phyloP scores from a whole-genome alignment of 202 grass and related monocot genomes.

The Eragrostis tef region DNA sequence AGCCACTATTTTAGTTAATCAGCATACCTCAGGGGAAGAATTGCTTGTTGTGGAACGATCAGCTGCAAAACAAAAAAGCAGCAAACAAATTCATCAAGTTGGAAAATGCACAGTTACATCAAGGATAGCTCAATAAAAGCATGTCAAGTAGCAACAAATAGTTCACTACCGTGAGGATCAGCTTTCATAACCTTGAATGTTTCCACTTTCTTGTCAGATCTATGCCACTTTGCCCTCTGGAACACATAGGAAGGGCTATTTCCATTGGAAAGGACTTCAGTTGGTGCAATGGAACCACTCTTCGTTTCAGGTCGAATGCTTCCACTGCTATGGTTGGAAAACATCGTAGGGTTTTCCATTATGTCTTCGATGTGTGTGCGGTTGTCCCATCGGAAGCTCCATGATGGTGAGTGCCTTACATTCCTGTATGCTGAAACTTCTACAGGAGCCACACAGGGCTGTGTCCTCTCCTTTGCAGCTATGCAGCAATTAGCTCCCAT shows the following conservation, averaged over 20 bases:
- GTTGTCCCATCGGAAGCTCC: constrained; percentile 95
- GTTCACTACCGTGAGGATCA: constrained; percentile 53
- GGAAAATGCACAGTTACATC: constrained; percentile 12
- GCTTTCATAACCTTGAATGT: constrained; percentile 49
- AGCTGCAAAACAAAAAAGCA: constrained; percentile 49
- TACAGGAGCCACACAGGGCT: constrained; percentile 55
- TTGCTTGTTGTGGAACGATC: constrained; percentile 63
- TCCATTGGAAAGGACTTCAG: constrained; percentile 62
- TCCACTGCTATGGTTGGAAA: constrained; percentile 71
- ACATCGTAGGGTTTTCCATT: constrained; percentile 64
- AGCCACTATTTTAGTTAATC: constrained; percentile 11
- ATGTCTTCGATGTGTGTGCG: constrained; percentile 94
- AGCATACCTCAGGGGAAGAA: constrained; percentile 64
- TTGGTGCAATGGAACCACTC: constrained; percentile 67
- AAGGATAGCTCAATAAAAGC: neutral
- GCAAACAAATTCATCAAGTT: neutral
- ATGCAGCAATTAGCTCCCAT: constrained; percentile 97
- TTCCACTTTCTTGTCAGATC: constrained; percentile 55
- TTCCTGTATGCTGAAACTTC: constrained; percentile 79
- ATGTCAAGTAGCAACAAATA: constrained; percentile 14
- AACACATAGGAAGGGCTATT: constrained; percentile 60
- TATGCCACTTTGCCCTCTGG: constrained; percentile 56
- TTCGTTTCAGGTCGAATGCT: constrained; percentile 78
- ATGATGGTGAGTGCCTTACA: constrained; percentile 78
- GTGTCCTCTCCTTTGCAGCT: constrained; percentile 73